Evolutionary conservation across 2,329 filamentous ascomycete genomes (phyloP).

Genomic region (Fusarium denticulatum): DNA sequence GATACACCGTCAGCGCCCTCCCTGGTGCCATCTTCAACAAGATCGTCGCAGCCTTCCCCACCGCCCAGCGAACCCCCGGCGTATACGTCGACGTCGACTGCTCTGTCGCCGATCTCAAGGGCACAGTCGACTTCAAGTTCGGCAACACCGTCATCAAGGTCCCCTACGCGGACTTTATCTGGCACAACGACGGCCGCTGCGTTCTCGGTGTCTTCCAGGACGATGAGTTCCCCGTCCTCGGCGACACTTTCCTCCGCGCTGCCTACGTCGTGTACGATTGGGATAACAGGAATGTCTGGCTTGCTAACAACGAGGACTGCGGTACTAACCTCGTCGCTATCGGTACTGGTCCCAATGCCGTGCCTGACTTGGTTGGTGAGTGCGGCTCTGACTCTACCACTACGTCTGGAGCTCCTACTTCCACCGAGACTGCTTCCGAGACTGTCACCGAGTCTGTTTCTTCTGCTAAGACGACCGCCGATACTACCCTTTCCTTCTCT

Average conservation of each 20-base stretch:
- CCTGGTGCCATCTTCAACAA: slow-evolving; percentile 63
- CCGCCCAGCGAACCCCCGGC: slow-evolving; percentile 53
- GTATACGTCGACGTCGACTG: slow-evolving; percentile 62
- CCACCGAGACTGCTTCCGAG: slow-evolving; percentile 23
- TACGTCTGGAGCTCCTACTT: slow-evolving; percentile 17
- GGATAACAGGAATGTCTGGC: slow-evolving; percentile 52
- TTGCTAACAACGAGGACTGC: slow-evolving; percentile 52
- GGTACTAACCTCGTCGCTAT: slow-evolving; percentile 51
- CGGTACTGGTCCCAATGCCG: slow-evolving; percentile 52
- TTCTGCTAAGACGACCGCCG: slow-evolving; percentile 7
- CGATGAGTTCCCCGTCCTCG: slow-evolving; percentile 53
- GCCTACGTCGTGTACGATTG: slow-evolving; percentile 57
- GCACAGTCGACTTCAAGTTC: slow-evolving; percentile 60
- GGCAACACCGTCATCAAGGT: slow-evolving; percentile 57
- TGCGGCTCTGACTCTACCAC: slow-evolving; percentile 39
- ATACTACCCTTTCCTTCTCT: slow-evolving; percentile 25
- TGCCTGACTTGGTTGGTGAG: slow-evolving; percentile 46
- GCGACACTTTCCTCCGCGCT: slow-evolving; percentile 57
- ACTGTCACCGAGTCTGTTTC: slow-evolving; percentile 5
- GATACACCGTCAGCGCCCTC: slow-evolving; percentile 73
- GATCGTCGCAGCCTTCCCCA: slow-evolving; percentile 56
- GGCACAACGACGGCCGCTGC: slow-evolving; percentile 47
- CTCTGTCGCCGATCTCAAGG: slow-evolving; percentile 45
- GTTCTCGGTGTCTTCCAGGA: slow-evolving; percentile 59
- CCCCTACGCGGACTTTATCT: slow-evolving; percentile 58